Evolutionary conservation across 73 alveolate species (phyloP).

Genomic region (Uronychia binucleata): DNA sequence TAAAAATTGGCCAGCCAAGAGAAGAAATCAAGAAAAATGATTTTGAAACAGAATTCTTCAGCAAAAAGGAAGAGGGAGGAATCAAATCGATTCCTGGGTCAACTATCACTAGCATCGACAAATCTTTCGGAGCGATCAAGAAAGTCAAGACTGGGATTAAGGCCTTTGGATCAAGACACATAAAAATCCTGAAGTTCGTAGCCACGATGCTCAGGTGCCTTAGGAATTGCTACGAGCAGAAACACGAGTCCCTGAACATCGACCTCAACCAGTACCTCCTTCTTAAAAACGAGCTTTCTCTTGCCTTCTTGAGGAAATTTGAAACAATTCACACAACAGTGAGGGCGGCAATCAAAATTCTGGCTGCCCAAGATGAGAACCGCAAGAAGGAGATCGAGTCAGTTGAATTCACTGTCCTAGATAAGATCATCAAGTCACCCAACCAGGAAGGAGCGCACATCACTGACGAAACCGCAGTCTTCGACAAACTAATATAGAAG

Average conservation of each 20-base stretch:
- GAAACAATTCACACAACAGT: constrained; percentile 50
- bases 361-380: constrained; percentile 52
- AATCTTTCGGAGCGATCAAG: not conserved
- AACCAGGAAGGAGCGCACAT: constrained; percentile 6
- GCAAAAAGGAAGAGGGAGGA: not conserved
- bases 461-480: constrained; percentile 28
- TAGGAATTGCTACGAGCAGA: constrained; percentile 51
- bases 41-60: not conserved
- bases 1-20: constrained; percentile 27
- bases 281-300: constrained; percentile 54
- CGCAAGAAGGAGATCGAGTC: constrained; percentile 39
- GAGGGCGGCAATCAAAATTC: constrained; percentile 59
- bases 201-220: constrained; percentile 49
- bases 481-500: constrained; percentile 53
- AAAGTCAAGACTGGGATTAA: constrained; percentile 16
- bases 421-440: constrained; percentile 39
- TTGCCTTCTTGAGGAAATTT: constrained; percentile 49
- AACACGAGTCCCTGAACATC: constrained; percentile 42
- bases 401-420: constrained; percentile 44
- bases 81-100: not conserved
- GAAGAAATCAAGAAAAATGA: constrained; percentile 18
- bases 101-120: not conserved
- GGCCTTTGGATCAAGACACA: constrained; percentile 53
- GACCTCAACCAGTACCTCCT: constrained; percentile 55
- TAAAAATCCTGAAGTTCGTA: constrained; percentile 46